These are phyloP conservation scores for Aureobasidium subglaciale DNA, from an alignment of 2,329 filamentous ascomycete species.

Conservation along the genomic window DNA sequence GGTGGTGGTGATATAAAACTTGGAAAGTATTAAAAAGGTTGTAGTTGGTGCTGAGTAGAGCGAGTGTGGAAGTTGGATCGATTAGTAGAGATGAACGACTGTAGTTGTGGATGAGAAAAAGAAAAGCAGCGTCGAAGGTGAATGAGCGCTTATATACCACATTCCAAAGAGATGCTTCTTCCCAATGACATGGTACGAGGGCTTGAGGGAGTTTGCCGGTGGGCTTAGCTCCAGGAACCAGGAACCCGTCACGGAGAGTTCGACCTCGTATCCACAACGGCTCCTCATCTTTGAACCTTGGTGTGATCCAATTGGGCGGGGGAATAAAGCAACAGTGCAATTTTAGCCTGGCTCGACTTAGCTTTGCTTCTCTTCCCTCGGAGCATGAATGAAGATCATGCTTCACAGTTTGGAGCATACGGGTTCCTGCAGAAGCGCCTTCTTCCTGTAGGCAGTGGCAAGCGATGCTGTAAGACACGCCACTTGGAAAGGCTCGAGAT, in stretches of 20 bases:
- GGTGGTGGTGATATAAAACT: background rate
- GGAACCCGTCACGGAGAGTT: background rate
- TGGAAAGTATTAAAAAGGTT: background rate
- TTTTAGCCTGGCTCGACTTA: background rate
- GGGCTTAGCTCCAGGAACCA: conserved; percentile 9
- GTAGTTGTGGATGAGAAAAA: background rate
- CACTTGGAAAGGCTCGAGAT: background rate
- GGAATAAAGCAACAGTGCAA: background rate
- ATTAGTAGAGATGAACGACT: background rate
- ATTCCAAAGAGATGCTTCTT: background rate
- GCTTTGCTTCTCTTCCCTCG: background rate
- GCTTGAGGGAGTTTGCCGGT: background rate
- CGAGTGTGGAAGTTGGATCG: conserved; percentile 1
- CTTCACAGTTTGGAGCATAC: background rate
- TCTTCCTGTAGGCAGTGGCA: too few relatives aligned
- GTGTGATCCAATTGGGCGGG: background rate
- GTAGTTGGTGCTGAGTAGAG: background rate
- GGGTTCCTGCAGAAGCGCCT: conserved; percentile 4
- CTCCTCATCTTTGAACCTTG: background rate
- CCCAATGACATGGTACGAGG: background rate
- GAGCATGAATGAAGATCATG: background rate
- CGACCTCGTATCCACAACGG: conserved; percentile 10
- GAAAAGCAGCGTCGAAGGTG: background rate
- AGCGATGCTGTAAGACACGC: background rate
- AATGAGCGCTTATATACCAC: background rate